A percentile compares a stretch with the other conserved stretches of the same genome.
phyloP scores from a whole-genome alignment of 305 asterid species.

The Solanum hybrid region DNA sequence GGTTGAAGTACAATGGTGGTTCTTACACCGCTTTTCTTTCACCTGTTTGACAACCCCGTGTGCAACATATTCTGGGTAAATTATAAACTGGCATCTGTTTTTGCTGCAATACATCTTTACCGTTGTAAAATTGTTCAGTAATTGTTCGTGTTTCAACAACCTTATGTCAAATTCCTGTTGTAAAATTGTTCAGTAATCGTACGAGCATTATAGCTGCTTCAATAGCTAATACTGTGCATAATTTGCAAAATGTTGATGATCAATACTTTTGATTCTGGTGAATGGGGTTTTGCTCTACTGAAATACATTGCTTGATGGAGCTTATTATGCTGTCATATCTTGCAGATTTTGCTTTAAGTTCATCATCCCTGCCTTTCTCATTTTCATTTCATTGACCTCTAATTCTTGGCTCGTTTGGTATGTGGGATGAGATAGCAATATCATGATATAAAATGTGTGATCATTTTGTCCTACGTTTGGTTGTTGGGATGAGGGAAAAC shows the following conservation, averaged over 20 bases:
- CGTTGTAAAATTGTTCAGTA: background rate
- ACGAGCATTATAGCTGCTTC: background rate
- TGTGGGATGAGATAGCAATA: background rate
- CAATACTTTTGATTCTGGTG: background rate
- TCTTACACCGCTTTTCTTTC: conserved; percentile 59
- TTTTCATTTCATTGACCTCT: background rate
- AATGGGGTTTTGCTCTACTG: background rate
- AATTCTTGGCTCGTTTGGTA: background rate
- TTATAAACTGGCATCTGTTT: background rate
- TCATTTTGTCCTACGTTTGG: background rate
- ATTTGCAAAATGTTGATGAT: background rate
- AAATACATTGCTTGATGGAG: background rate
- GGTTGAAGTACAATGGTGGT: conserved; percentile 47
- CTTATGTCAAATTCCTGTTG: background rate
- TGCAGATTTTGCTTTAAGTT: background rate
- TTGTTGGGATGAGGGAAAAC: background rate
- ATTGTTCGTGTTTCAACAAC: background rate
- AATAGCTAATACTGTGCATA: background rate
- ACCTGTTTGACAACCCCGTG: conserved; percentile 17
- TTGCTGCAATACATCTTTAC: background rate
- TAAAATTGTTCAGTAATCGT: background rate
- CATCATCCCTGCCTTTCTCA: background rate
- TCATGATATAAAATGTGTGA: background rate
- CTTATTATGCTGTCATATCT: background rate
- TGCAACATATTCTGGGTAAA: conserved; percentile 4